Evolutionary conservation across 495 filamentous ascomycete genomes (phyloP), one percentile per base, ranked within the genome.

Genomic region (Letharia lupina): DNA sequence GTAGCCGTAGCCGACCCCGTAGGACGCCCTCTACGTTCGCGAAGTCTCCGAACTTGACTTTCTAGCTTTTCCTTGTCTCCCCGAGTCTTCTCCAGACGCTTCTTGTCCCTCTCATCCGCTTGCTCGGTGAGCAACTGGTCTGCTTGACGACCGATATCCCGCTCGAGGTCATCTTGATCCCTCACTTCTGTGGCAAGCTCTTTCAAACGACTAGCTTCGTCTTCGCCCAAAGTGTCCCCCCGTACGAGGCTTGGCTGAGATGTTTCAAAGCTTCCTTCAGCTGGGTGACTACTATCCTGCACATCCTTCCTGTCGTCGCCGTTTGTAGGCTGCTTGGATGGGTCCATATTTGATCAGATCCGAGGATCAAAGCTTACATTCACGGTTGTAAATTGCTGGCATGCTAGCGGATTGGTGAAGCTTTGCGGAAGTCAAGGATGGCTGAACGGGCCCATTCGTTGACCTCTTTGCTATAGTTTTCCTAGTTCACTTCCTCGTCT

Each of bases 71-170:
- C 79, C 71, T 86, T 89, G 45, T 85, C 85, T 2, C 69, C 75
- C 60, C 83, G 76, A 2, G 89, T 86, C 73, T 91, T 94, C 61
- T 93, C 89, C 61, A 96, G 83, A 65, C 93, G 85, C 73, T 91
- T 94, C 65, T 85, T 83, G 69, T 98, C 94, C 61, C 88, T 84
- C 76, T 94, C 90, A 72, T 97, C 87, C 35, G 93, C 92, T 71
- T 89, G 88, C 68, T 92, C 89, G 39, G 84, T 84, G 57, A 97
- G 80, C 15, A 90, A 77, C 66, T 84, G 82, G 69, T 91, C 91
- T 1, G 93, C 93, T 75, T 84, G 79, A 39, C 79, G 77, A 44
- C 79, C 75, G 67, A 92, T 87, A 60, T 92, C 90, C 65, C 88
- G 81, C 70, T 93, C 89, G 4, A 93, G 80, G 62, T 96, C 91